phyloP scores from a whole-genome alignment of 495 filamentous ascomycete genomes.

The Aspergillus funiculosus region DNA sequence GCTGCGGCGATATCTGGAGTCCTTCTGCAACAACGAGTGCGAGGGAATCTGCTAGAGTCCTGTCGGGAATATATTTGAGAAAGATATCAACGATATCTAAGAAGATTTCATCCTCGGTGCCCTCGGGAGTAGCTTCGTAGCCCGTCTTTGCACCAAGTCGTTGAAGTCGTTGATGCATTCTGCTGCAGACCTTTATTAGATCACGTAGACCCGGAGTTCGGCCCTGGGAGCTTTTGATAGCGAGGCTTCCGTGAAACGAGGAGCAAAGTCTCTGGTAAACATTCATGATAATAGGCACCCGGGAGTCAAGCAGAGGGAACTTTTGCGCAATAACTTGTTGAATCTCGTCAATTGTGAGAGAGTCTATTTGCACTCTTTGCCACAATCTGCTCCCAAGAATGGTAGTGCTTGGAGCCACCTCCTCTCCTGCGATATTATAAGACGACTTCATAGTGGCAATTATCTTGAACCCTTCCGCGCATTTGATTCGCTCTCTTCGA shows the following conservation, averaged over 20 bases:
- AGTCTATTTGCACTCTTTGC: slow-evolving; percentile 63
- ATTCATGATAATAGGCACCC: slow-evolving; percentile 63
- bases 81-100: slow-evolving; percentile 88
- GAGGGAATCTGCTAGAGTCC: slow-evolving; percentile 53
- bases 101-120: slow-evolving; percentile 76
- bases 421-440: slow-evolving; percentile 63
- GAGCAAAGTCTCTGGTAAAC: slow-evolving; percentile 66
- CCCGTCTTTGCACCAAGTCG: slow-evolving; percentile 59
- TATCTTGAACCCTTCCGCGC: slow-evolving; percentile 76
- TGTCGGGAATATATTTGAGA: slow-evolving; percentile 67
- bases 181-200: slow-evolving; percentile 81
- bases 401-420: slow-evolving; percentile 46
- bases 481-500: slow-evolving; percentile 76
- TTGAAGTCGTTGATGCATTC: slow-evolving; percentile 57
- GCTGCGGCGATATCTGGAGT: slow-evolving; percentile 76
- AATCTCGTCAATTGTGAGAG: slow-evolving; percentile 65
- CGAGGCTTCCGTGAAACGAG: slow-evolving; percentile 43
- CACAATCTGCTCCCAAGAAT: slow-evolving; percentile 79
- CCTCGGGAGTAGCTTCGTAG: slow-evolving; percentile 67
- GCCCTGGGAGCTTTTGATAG: slow-evolving; percentile 43
- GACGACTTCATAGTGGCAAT: slow-evolving; percentile 84
- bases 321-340: slow-evolving; percentile 61
- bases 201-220: slow-evolving; percentile 64
- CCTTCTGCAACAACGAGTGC: slow-evolving; percentile 69
- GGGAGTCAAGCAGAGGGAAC: slow-evolving; percentile 63